Conservation (phyloP, 345 rosid species). For the Eucalyptus cladocalyx region DNA sequence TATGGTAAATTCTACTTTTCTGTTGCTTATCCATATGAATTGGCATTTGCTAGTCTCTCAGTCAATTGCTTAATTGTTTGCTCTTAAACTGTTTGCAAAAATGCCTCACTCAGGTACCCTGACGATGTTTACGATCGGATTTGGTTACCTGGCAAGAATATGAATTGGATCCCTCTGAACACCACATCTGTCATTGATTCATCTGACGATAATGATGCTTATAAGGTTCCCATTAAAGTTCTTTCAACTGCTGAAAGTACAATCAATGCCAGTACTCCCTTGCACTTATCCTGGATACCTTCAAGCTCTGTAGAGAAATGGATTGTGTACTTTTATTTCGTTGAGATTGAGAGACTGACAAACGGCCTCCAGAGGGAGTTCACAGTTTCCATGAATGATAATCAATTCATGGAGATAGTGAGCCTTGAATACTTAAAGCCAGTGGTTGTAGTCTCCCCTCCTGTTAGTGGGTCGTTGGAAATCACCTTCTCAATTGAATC, state of each 20-base stretch:
- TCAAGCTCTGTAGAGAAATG: neutral
- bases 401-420: neutral
- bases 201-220: neutral
- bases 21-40: neutral
- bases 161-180: rapidly evolving
- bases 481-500: neutral
- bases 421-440: neutral
- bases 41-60: neutral
- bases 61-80: neutral
- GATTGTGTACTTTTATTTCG: neutral
- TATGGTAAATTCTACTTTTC: neutral
- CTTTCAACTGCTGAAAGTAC: rapidly evolving
- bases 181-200: neutral
- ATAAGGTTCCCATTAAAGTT: neutral
- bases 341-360: constrained; percentile 6
- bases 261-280: neutral
- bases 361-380: neutral
- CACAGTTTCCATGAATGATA: neutral
- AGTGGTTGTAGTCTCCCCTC: neutral
- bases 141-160: rapidly evolving
- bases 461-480: rapidly evolving
- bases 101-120: neutral
- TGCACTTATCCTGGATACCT: rapidly evolving
- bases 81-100: neutral
- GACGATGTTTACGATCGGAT: neutral